These are phyloP conservation scores for Macaranga tanarius DNA, from an alignment of 441 rosid genomes.

Conservation along the genomic window DNA sequence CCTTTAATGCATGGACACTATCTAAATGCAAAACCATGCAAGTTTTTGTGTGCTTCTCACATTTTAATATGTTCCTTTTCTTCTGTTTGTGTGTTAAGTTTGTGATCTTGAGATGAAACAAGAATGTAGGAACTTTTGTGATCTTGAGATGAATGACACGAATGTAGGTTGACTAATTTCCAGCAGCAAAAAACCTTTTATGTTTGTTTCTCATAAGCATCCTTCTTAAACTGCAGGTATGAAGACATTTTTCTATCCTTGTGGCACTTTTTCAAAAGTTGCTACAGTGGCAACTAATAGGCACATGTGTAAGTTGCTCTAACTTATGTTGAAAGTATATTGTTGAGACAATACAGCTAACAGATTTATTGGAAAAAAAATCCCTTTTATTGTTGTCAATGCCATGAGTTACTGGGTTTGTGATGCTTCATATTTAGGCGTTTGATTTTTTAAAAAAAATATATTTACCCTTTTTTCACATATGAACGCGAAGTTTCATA, in stretches of 20 bases:
- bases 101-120: background rate
- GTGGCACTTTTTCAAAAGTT: constrained; percentile 76
- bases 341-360: background rate
- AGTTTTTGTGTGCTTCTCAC: background rate
- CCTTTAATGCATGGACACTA: background rate
- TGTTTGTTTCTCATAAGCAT: constrained; percentile 15
- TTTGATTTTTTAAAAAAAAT: background rate
- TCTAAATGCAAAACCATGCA: constrained; percentile 10
- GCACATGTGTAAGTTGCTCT: constrained; percentile 61
- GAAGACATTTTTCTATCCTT: constrained; percentile 75
- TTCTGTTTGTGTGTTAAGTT: background rate
- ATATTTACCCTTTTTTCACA: no score
- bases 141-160: background rate
- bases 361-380: background rate
- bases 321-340: constrained; percentile 6
- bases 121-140: background rate
- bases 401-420: no score
- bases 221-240: constrained; percentile 50
- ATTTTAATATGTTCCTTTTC: background rate
- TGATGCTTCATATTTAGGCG: background rate
- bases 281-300: constrained; percentile 62
- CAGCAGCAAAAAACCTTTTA: background rate
- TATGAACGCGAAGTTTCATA: background rate
- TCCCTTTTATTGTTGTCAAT: background rate
- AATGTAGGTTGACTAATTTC: background rate